A percentile compares a stretch with the other conserved stretches of the same genome.
phyloP scores from a whole-genome alignment of 768 basidiomycete species.

The Tubosaeta brunneosetosa region DNA sequence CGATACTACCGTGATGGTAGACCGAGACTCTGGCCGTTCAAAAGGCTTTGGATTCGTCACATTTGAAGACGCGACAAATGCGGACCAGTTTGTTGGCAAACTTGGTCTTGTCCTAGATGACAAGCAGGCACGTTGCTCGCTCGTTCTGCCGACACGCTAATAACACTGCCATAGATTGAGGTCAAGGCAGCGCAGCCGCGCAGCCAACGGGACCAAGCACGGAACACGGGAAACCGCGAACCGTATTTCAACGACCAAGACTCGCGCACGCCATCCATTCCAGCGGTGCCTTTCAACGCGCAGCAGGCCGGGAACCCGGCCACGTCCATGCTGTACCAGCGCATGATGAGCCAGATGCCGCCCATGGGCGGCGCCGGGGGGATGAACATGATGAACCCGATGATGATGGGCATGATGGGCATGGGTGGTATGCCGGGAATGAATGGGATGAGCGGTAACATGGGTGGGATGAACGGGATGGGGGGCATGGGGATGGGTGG shows the following conservation, averaged over 20 bases:
- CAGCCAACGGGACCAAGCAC: constrained; percentile 54
- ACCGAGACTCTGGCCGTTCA: constrained; percentile 66
- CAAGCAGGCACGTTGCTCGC: constrained; percentile 51
- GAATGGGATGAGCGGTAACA: constrained; percentile 43
- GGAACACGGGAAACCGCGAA: constrained; percentile 25
- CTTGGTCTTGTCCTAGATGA: constrained; percentile 70
- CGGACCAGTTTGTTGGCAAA: constrained; percentile 63
- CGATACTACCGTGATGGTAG: constrained; percentile 84
- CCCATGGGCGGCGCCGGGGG: constrained; percentile 43
- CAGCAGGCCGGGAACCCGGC: constrained; percentile 36
- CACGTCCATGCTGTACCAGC: constrained; percentile 31
- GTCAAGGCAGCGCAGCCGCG: constrained; percentile 78
- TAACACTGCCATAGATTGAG: constrained; percentile 54
- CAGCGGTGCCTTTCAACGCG: constrained; percentile 28
- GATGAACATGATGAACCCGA: constrained; percentile 50
- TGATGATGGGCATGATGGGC: constrained; percentile 47
- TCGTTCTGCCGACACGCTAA: background rate
- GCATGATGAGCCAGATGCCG: constrained; percentile 37
- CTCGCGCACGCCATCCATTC: constrained; percentile 32
- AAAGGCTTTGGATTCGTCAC: constrained; percentile 88
- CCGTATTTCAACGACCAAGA: constrained; percentile 34
- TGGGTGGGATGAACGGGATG: constrained; percentile 32
- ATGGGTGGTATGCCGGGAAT: constrained; percentile 42
- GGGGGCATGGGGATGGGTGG: constrained; percentile 21
- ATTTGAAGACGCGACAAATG: constrained; percentile 59